These are phyloP conservation scores for Pseudogymnoascus sp. DNA, from an alignment of 2,329 filamentous ascomycete species.

Conservation along the genomic window DNA sequence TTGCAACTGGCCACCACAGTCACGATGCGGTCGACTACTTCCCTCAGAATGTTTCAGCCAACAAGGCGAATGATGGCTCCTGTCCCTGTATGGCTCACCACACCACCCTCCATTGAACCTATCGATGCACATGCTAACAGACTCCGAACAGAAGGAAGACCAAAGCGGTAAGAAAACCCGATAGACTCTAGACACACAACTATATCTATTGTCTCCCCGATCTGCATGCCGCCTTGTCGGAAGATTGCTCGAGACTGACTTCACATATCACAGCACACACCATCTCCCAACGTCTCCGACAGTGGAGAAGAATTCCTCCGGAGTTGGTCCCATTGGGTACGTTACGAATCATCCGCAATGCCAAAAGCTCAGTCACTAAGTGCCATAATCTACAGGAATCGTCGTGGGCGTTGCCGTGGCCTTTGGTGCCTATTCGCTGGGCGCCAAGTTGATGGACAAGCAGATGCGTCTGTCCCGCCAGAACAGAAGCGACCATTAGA, in stretches of 20 bases:
- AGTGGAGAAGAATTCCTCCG: constrained; percentile 80
- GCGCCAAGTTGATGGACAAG: constrained; percentile 83
- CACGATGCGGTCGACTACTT: constrained; percentile 43
- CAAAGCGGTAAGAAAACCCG: constrained; percentile 48
- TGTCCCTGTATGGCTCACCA: constrained; percentile 56
- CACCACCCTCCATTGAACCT: constrained; percentile 29
- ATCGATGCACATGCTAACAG: not conserved
- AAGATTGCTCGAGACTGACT: constrained; percentile 1
- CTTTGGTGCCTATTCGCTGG: constrained; percentile 74
- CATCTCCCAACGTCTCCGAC: constrained; percentile 88
- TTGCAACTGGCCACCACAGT: constrained; percentile 10
- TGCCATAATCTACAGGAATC: constrained; percentile 48
- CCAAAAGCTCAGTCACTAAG: constrained; percentile 20
- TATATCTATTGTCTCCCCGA: not conserved
- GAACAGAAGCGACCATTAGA: constrained; percentile 28
- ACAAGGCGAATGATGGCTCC: constrained; percentile 60
- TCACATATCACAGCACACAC: constrained; percentile 65
- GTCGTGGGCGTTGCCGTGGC: constrained; percentile 79
- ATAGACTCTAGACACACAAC: constrained; percentile 16
- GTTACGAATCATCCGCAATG: constrained; percentile 25
- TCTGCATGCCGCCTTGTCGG: not conserved
- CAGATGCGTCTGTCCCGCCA: constrained; percentile 80
- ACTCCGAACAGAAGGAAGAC: constrained; percentile 49
- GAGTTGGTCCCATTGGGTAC: constrained; percentile 93
- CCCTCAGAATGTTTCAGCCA: constrained; percentile 59